Base-by-base conservation (phyloP, 1,284 basidiomycete species). In the Moesziomyces antarcticus region DNA sequence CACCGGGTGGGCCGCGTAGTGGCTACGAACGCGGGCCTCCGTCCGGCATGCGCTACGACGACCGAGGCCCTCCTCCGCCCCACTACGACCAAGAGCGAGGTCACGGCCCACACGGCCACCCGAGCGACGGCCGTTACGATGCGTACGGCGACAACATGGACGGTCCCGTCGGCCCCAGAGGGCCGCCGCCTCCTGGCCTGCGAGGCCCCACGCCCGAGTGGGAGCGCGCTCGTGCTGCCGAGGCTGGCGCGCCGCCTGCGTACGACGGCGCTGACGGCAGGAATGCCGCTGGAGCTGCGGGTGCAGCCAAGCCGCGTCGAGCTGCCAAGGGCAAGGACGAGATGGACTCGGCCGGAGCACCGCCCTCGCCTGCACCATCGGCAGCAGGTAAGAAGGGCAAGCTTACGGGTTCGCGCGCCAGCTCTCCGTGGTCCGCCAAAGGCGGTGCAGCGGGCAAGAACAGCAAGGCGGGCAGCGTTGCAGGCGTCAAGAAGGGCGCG, bases 391-490 rank as follows among this genome's bases (percentile, higher is more conserved):
- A 64, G 50, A 75, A 67, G 53, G 59, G 59, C 52, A 70, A 71
- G 46, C 33, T 61, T n/a, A 52, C 53, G 2, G 56, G 63, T 10
- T 75, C 72, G 49, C 55, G 72, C 24, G 72, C 72, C 25, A 59
- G 72, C 63, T 75, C 72, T 10, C 72, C 72, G 13, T 75, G 72
- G 72, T 70, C 62, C 3, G 55, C 57, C 35, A 64, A 60, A 33
- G 59, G 59, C 10, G 46, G 49, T 11, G 49, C 57, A 35, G 52
- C 56, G 20, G 55, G 51, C 41, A 68, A 68, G 60, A 68, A 64
- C 25, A 56, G 62, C 25, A 65, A 65, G 46, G 25, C 18, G 8
- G 47, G 55, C n/a, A 30, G 14, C 25, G 43, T 50, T 14, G 57
- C 51, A 20, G 51, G 50, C 9, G 33, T 21, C 42, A 70, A 63